Conservation (phyloP, 192 early-diverging fungal species). For the Rhizoclosmatium sp. region DNA sequence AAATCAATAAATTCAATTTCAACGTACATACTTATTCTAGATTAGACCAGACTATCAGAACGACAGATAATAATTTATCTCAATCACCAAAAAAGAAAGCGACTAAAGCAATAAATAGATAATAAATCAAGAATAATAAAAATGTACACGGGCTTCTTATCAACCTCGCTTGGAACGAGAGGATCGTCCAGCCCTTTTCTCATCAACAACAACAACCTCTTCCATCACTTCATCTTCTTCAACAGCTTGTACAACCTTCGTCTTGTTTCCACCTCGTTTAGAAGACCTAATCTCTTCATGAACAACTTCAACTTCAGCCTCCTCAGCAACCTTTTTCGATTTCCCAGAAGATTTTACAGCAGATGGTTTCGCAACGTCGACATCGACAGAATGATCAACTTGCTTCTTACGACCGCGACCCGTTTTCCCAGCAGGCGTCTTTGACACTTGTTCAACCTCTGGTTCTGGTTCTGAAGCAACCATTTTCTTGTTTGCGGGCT, state of each 20-base stretch:
- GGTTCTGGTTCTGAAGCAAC: too few relatives aligned
- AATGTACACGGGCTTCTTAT: neutral
- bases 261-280: neutral
- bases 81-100: neutral
- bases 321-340: too few relatives aligned
- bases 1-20: neutral
- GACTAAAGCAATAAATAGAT: neutral
- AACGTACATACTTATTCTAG: neutral
- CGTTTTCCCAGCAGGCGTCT: too few relatives aligned
- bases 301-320: too few relatives aligned
- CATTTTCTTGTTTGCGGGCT: too few relatives aligned
- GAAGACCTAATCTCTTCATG: neutral
- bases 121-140: neutral
- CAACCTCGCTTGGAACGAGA: neutral
- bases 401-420: too few relatives aligned
- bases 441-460: too few relatives aligned
- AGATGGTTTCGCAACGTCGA: too few relatives aligned
- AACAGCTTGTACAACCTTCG: neutral
- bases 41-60: too few relatives aligned
- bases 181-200: neutral
- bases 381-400: too few relatives aligned
- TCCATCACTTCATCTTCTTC: neutral
- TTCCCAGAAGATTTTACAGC: too few relatives aligned
- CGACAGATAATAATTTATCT: too few relatives aligned
- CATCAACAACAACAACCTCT: neutral